These are phyloP conservation scores for Dalbergia cultrata DNA, from an alignment of 306 rosid genomes.

Conservation along the genomic window DNA sequence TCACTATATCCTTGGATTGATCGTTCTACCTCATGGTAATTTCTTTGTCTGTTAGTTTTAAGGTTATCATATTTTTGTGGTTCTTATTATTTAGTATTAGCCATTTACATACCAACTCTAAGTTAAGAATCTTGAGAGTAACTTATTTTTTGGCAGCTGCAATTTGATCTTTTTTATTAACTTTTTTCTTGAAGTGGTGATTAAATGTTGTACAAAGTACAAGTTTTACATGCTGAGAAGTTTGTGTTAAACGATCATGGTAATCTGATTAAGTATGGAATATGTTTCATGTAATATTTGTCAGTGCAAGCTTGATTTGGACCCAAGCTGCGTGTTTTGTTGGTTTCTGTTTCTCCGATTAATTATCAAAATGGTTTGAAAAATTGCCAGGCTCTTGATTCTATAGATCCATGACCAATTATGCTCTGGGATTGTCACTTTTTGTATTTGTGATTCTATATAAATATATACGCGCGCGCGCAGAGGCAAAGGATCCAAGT, in stretches of 20 bases:
- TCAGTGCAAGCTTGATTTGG: constrained; percentile 1
- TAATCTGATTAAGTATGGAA: constrained; percentile 4
- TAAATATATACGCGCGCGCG: too few relatives aligned
- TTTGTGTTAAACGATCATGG: constrained; percentile 32
- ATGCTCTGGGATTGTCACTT: too few relatives aligned
- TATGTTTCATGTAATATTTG: constrained; percentile 24
- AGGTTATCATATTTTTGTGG: constrained; percentile 33
- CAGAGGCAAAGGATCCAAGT: too few relatives aligned
- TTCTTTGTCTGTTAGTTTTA: constrained; percentile 21
- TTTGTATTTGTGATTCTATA: too few relatives aligned
- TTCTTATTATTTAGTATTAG: constrained; percentile 33
- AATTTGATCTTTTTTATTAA: constrained; percentile 2
- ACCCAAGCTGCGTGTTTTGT: neutral
- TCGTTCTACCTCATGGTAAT: constrained; percentile 28
- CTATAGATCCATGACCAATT: too few relatives aligned
- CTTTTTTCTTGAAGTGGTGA: constrained; percentile 14
- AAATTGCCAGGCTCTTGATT: too few relatives aligned
- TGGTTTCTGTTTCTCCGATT: too few relatives aligned
- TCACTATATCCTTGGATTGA: constrained; percentile 28
- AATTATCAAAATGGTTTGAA: too few relatives aligned
- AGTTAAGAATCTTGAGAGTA: constrained; percentile 40
- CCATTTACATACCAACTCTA: constrained; percentile 18
- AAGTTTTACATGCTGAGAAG: constrained; percentile 5
- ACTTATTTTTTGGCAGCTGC: constrained; percentile 31
- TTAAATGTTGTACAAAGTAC: constrained; percentile 43